Evolutionary conservation across 371 early-diverging fungal genomes (phyloP), one percentile per base, ranked within the genome.

Genomic region (Apophysomyces trapeziformis): DNA sequence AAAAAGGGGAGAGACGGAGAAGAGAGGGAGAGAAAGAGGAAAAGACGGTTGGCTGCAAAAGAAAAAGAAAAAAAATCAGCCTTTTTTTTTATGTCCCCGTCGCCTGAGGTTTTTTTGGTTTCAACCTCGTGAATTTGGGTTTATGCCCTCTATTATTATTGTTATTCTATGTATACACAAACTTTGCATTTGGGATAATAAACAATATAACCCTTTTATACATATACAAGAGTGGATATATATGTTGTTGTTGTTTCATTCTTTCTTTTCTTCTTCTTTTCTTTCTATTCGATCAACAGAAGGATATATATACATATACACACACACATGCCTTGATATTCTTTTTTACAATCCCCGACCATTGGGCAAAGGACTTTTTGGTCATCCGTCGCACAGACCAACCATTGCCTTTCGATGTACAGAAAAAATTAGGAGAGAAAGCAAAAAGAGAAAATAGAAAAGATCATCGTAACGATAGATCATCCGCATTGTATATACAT

Each of bases 381-480:
- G 32, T 26, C 32, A 26, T 26, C 3, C 3, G 54, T 50, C 54
- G 54, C 54, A 50, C 54, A 50, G 54, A 50, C 54, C 54, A 50
- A 18, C 21, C 32, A 26, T 26, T 26, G 32, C 32, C 32, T 26
- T 26, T 26, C 32, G 54, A 21, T 26, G 54, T 26, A 50, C 54
- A 50, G 54, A 50, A 16, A 16, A 50, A 18, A 5, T 47, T 50
- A 9, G 9, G 16, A 9, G 21, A 21, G 16, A 16, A 7, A 16
- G 13, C 21, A 50, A 21, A 50, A 50, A 21, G 21, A 50, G 8
- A 50, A 11, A 50, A 50, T 18, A 18, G 21, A 26, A 50, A 21
- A 50, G 54, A 50, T 50, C 54, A 26, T 50, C 54, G 54, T 50
- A 50, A 50, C 21, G 54, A 50, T 50, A 50, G 54, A 50, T 9